A percentile compares a stretch with the other conserved stretches of the same genome.
These are phyloP conservation scores for Straminergon stramineum DNA, from an alignment of 225 moss, liverwort and hornwort species.

Conservation along the genomic window DNA sequence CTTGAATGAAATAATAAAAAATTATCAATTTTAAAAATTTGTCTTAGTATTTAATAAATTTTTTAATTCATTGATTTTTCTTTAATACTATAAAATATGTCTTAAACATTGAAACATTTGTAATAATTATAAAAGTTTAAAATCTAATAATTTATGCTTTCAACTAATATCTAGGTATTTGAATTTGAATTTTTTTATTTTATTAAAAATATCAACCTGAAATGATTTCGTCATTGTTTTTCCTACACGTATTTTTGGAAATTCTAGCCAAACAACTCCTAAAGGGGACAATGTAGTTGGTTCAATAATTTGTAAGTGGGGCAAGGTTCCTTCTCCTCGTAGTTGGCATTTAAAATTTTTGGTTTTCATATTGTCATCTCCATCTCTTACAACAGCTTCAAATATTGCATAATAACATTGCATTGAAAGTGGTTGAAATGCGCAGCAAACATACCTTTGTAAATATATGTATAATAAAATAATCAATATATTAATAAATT, in stretches of 20 bases:
- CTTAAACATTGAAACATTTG: no score
- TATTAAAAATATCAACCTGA: background rate
- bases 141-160: rapidly evolving
- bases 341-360: constrained; percentile 79
- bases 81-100: background rate
- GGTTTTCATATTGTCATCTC: constrained; percentile 58
- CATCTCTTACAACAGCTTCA: constrained; percentile 75
- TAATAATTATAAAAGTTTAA: background rate
- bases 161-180: rapidly evolving
- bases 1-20: background rate
- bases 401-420: constrained; percentile 75
- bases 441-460: constrained; percentile 50
- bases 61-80: rapidly evolving
- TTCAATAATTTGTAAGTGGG: constrained; percentile 59
- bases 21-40: background rate
- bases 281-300: constrained; percentile 38
- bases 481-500: background rate
- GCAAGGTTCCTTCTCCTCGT: constrained; percentile 82
- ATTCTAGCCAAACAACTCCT: constrained; percentile 52
- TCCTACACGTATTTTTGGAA: constrained; percentile 41
- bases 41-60: rapidly evolving
- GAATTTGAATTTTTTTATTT: background rate
- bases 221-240: constrained; percentile 56
- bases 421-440: constrained; percentile 78
- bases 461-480: background rate